Evolutionary conservation across 257 asterid species (phyloP), one percentile per base, ranked within the genome.

Genomic region (Datura wrightii): DNA sequence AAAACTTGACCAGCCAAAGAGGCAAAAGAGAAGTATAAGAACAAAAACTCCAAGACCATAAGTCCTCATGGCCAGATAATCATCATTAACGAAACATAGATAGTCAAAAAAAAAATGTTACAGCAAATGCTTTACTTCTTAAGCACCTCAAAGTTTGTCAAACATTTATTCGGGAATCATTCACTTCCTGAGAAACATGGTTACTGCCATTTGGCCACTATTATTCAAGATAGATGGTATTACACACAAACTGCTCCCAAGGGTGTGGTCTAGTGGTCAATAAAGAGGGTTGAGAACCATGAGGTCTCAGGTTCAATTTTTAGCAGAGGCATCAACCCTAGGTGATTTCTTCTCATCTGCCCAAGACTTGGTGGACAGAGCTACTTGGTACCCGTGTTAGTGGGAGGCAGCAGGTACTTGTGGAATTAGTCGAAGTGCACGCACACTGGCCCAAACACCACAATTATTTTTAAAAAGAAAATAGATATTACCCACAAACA

Each of bases 11-110:
- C 76, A 72, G 54, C 19, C 55, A 15, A 41, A 62, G 5, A 36
- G 65, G 55, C 85, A 80, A 52, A 62, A 74, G 36, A 62, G 41
- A 62, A 24, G 69, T 24, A 60, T 31, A 31, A 62, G 69, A 41
- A 19, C 37, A 60, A 8, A n/a, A 62, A 62, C 69, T 62, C 69
- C 69, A 62, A 8, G 39, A 62, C 10, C 16, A 19, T 62, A 62
- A 62, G 69, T 62, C 69, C 16, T 24, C 41, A 19, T 24, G 9
- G 15, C 16, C 69, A 62, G 69, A 62, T 62, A 10, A 62, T 24
- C 37, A 62, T 62, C 67, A 8, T 60, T 60, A 19, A 19, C 37
- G 6, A 24, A 62, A 8, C 7, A 62, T 62, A 24, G 69, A 62
- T 24, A 19, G 39, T 24, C 69, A 62, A 62, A 19, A 62, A 24